Base-by-base conservation (phyloP, 202 grass and related monocot genomes). In the Carex arenaria region DNA sequence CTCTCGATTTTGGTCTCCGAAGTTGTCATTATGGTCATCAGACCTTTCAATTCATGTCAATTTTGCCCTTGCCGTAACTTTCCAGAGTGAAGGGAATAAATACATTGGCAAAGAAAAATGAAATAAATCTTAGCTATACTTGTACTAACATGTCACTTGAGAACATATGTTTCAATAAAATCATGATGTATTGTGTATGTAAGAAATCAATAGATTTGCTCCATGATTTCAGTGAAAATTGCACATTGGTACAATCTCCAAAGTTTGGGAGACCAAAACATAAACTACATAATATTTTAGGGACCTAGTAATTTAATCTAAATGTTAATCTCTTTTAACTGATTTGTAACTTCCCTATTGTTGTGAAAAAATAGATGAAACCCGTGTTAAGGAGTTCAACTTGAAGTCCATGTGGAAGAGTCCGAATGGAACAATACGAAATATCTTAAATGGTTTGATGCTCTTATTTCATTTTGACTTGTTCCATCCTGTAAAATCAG, bases 361-460 rank as follows among this genome's bases (percentile, higher is more conserved):
- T 82, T 54, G n/a, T 67, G 55, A 55, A 53, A n/a, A 69, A 56
- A 83, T 82, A 94, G 92, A 94, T 87, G 92, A 94, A 90, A 78
- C 85, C 73, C 92, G 92, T 5, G 75, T 94, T 67, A 89, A 88
- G 90, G 92, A 91, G 65, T 94, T 94, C 22, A 89, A 91, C 79
- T 87, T 94, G 49, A 94, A 85, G 85, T 72, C 87, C 20, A 94
- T 88, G 83, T 94, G 92, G 89, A 91, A 84, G 85, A 94, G 89
- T 84, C 92, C 92, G 62, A 94, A 94, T 89, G 92, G 92, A 85
- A 91, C 89, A 64, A 94, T 91, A 61, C 83, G 92, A 80, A 91
- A 94, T 79, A 91, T 94, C 72, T 94, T 94, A 82, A 94, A 89
- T 85, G 92, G 92, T 94, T 38, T 63, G 63, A 71, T 80, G 12